Evolutionary conservation across 202 grass and related monocot genomes (phyloP).

Genomic region (Panicum virgatum): DNA sequence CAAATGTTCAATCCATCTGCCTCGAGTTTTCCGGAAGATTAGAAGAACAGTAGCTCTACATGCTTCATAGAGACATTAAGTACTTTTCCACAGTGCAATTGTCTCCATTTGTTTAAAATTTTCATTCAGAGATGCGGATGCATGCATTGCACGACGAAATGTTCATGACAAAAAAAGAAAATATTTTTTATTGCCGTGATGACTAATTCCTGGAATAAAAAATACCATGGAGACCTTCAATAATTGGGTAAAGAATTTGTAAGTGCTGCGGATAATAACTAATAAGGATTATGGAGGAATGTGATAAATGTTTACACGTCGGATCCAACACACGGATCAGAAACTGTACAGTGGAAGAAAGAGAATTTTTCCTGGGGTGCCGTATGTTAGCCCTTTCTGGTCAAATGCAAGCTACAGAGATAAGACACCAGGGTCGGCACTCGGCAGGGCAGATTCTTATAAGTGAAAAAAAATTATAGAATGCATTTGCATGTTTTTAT

Average conservation of each 20-base stretch:
- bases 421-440: neutral
- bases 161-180: constrained; percentile 7
- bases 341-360: neutral
- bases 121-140: neutral
- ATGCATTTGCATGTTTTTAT: neutral
- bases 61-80: neutral
- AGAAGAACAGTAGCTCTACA: neutral
- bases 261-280: neutral
- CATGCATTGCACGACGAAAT: constrained; percentile 42
- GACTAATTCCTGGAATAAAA: constrained; percentile 19
- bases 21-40: neutral
- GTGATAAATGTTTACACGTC: constrained; percentile 35
- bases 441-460: neutral
- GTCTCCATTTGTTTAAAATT: neutral
- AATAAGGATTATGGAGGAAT: neutral
- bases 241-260: neutral
- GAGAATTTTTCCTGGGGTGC: constrained; percentile 19
- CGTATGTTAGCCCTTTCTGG: neutral
- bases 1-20: neutral
- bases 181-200: neutral
- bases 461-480: neutral
- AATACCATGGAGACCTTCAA: constrained; percentile 35
- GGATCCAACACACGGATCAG: constrained; percentile 40
- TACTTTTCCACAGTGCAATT: constrained; percentile 37
- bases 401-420: constrained; percentile 23